phyloP scores from a whole-genome alignment of 2,329 filamentous ascomycete species.

The Talaromyces sp. region DNA sequence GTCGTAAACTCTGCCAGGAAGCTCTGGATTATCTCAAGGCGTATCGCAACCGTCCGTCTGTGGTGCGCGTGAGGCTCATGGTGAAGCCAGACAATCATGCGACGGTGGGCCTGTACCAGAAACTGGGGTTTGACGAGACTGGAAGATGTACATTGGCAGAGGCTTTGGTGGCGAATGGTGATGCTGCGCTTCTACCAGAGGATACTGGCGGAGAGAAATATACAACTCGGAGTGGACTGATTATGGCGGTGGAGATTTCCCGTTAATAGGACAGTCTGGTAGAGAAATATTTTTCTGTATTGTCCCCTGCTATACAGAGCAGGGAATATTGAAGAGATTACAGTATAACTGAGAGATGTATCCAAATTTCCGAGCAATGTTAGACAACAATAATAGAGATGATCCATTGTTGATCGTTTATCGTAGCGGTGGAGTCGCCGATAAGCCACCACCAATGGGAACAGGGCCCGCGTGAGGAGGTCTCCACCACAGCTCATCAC shows the following conservation, averaged over 20 bases:
- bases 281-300: not conserved
- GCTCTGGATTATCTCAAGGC: constrained; percentile 17
- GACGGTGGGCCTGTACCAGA: constrained; percentile 22
- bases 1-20: constrained; percentile 21
- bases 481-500: constrained; percentile 1
- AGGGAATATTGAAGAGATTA: not conserved
- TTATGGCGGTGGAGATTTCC: constrained; percentile 14
- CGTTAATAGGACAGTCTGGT: not conserved
- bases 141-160: constrained; percentile 27
- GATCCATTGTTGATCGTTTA: not conserved
- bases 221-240: constrained; percentile 13
- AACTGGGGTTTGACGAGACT: constrained; percentile 23
- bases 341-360: not conserved
- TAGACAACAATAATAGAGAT: not conserved
- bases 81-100: constrained; percentile 24
- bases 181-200: constrained; percentile 23
- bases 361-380: not conserved
- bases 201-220: constrained; percentile 21
- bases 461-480: not conserved
- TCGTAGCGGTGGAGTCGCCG: not conserved
- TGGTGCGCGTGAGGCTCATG: constrained; percentile 23
- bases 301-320: too few relatives aligned
- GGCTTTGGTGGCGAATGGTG: constrained; percentile 25
- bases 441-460: constrained; percentile 6
- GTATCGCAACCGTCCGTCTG: constrained; percentile 11